Evolutionary conservation across 805 yeast genomes (phyloP), one percentile per base, ranked within the genome.

Genomic region (Saccharomycopsis sp.): DNA sequence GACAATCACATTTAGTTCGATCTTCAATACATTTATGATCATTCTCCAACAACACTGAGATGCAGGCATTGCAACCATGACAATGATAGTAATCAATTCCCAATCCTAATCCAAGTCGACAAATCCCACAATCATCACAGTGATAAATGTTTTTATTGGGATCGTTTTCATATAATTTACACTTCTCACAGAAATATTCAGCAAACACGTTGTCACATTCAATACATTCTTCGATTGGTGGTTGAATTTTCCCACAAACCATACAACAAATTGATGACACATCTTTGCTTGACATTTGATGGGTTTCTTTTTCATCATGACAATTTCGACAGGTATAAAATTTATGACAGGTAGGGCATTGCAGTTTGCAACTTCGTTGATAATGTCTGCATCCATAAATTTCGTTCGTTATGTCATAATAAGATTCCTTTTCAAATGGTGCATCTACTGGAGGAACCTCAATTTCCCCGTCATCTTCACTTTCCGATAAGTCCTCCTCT

Each of bases 21-120:
- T 87, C 79, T 55, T 84, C 87, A 41, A 88, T 80, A 63, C 97
- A 90, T 51, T 73, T 75, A 64, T 90, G 97, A 48, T 79, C 76
- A 51, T 81, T 77, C 51, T 75, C 77, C 47, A 89, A 68, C 52
- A 81, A 87, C 40, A 89, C 80, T 34, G 90, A 79, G 53, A 89
- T 72, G 60, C 97, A 89, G 4, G 88, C 89, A 55, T 86, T 85
- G 63, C 97, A 89, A 17, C 79, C 80, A 54, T 82, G 77, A 64
- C 97, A 89, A 59, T 89, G 97, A 66, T 86, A 87, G 55, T 82
- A 88, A 61, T 89, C 97, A 52, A 83, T 81, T 14, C 86, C 93
- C 19, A 87, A 63, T 0, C 97, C 97, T 21, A 83, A 68, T 1
- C 97, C 97, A 7, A 90, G 67, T 11, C 97, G 73, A 60, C 97